Evolutionary conservation across 2,329 filamentous ascomycete genomes (phyloP).

Genomic region (Chaetomiaceae sp.): DNA sequence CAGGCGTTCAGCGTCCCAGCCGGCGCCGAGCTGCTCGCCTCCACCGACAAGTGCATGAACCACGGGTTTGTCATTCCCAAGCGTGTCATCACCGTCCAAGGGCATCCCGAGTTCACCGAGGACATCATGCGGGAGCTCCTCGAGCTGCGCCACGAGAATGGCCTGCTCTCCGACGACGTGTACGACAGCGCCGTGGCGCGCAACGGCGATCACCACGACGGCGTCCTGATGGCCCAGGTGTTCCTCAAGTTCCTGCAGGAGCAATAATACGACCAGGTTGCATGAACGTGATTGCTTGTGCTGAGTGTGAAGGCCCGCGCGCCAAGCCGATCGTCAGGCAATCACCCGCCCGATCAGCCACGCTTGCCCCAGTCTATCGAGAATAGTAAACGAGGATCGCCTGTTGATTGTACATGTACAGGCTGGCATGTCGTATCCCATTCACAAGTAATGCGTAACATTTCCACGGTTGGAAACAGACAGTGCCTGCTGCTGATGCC

Average conservation of each 20-base stretch:
- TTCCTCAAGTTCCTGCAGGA: constrained; percentile 74
- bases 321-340: constrained; percentile 8
- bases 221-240: constrained; percentile 63
- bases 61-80: constrained; percentile 70
- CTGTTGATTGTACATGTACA: background rate
- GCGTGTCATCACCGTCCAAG: constrained; percentile 70
- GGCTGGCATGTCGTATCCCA: too few relatives aligned
- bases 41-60: constrained; percentile 61
- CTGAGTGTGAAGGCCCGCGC: background rate
- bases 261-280: constrained; percentile 4
- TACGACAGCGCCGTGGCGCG: constrained; percentile 63
- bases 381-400: background rate
- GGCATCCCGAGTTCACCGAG: constrained; percentile 76
- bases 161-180: constrained; percentile 63
- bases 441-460: too few relatives aligned
- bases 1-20: constrained; percentile 59
- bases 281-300: background rate
- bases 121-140: constrained; percentile 66
- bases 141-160: constrained; percentile 54
- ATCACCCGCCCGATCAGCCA: constrained; percentile 1
- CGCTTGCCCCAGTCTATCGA: background rate
- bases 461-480: too few relatives aligned
- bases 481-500: background rate
- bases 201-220: constrained; percentile 66
- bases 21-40: constrained; percentile 57